phyloP scores from a whole-genome alignment of 2,329 filamentous ascomycete species.

The Ceratocystis albifundus region DNA sequence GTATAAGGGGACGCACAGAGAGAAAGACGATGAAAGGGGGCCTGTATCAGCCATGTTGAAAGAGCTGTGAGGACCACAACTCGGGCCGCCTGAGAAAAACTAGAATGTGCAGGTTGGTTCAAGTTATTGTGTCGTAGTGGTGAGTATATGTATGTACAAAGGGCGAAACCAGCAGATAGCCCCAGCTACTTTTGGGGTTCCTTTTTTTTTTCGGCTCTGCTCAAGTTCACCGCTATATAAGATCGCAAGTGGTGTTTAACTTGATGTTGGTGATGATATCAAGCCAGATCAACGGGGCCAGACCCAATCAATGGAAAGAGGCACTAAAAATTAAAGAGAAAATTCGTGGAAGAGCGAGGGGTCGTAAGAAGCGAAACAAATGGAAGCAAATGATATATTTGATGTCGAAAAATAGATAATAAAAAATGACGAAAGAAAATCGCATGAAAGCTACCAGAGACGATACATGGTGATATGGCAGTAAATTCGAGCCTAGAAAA shows the following conservation, averaged over 20 bases:
- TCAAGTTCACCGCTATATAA: slow-evolving; percentile 3
- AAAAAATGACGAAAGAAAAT: slow-evolving; percentile 22
- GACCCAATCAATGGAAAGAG: slow-evolving; percentile 38
- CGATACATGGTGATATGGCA: slow-evolving; percentile 12
- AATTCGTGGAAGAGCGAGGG: not conserved
- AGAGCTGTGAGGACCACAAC: not conserved
- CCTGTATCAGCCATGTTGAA: slow-evolving; percentile 15
- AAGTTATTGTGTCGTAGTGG: not conserved
- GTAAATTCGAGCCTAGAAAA: slow-evolving; percentile 22
- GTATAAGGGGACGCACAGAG: slow-evolving; percentile 33
- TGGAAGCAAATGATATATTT: not conserved
- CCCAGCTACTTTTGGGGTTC: not conserved
- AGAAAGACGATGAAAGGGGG: slow-evolving; percentile 21
- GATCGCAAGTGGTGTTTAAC: slow-evolving; percentile 17
- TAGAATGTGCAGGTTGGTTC: not conserved
- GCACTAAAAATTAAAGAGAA: slow-evolving; percentile 29
- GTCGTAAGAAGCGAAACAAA: slow-evolving; percentile 25
- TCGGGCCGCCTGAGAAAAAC: not conserved
- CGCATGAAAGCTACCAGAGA: slow-evolving; percentile 21
- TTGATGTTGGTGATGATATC: slow-evolving; percentile 26
- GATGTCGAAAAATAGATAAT: slow-evolving; percentile 21
- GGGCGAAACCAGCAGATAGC: not conserved
- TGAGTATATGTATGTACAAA: not conserved
- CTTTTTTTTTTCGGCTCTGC: not conserved
- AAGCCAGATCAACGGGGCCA: slow-evolving; percentile 31